A percentile compares a stretch with the other conserved stretches of the same genome.
Evolutionary conservation across 2,329 filamentous ascomycete species (phyloP).

Genomic region (Penicillium glabrum): DNA sequence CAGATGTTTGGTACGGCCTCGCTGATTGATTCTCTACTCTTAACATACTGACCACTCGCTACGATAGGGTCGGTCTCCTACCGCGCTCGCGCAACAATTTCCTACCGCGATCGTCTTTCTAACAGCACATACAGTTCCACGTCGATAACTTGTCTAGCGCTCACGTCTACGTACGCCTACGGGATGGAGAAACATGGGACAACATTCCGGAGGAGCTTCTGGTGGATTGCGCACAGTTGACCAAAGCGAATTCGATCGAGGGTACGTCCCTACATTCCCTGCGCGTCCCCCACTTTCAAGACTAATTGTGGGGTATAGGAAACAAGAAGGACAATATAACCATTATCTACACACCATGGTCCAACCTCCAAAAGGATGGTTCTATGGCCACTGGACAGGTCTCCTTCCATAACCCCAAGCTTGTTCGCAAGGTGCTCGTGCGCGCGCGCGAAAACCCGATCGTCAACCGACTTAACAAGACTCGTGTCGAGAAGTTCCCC

Average conservation of each 20-base stretch:
- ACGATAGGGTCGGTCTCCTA: constrained; percentile 31
- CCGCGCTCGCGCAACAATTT: background rate
- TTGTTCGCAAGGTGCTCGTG: constrained; percentile 81
- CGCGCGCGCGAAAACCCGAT: constrained; percentile 80
- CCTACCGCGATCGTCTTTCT: background rate
- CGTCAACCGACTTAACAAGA: constrained; percentile 98
- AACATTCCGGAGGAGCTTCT: constrained; percentile 72
- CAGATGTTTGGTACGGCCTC: constrained; percentile 78
- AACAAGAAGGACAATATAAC: constrained; percentile 99
- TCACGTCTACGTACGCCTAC: constrained; percentile 89
- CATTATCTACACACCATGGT: constrained; percentile 96
- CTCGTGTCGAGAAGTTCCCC: constrained; percentile 81
- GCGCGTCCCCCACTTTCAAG: constrained; percentile 6
- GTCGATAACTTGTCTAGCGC: constrained; percentile 96
- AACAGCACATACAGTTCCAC: constrained; percentile 68
- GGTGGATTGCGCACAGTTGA: constrained; percentile 90
- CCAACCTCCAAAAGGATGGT: constrained; percentile 91
- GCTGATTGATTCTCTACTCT: background rate
- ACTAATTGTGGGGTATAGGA: constrained; percentile 50
- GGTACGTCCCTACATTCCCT: constrained; percentile 49
- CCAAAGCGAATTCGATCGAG: constrained; percentile 98
- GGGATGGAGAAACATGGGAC: constrained; percentile 80
- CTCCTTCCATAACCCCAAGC: constrained; percentile 82
- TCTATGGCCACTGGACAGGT: constrained; percentile 96
- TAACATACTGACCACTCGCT: constrained; percentile 6